Conservation (phyloP, 257 asterid species). For the Lycium ferocissimum region DNA sequence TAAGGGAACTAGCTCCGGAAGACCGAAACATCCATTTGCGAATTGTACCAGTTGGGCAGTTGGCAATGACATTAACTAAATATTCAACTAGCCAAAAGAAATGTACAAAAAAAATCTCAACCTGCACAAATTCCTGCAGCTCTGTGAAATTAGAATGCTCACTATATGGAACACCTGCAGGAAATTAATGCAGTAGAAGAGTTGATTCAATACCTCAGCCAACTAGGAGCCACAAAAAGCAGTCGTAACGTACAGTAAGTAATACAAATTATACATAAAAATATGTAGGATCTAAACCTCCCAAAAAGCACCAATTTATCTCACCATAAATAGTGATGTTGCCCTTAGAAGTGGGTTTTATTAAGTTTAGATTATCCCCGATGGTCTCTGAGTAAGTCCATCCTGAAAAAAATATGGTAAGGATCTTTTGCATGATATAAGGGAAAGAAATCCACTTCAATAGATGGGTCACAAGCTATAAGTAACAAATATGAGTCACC, state of each 20-base stretch:
- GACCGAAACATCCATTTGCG: conserved; percentile 14
- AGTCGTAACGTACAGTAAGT: background rate
- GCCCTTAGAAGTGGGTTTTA: conserved; percentile 39
- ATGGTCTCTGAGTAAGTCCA: conserved; percentile 44
- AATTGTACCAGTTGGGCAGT: background rate
- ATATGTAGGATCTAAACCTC: background rate
- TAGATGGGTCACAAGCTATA: conserved; percentile 8
- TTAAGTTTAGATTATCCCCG: conserved; percentile 35
- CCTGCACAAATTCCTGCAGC: conserved; percentile 46
- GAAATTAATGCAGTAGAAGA: conserved; percentile 20
- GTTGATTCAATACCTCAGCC: background rate
- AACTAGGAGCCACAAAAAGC: background rate
- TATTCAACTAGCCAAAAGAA: background rate
- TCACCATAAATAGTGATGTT: conserved; percentile 43
- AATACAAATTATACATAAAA: background rate
- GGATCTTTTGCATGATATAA: conserved; percentile 11
- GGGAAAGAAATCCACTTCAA: conserved; percentile 7
- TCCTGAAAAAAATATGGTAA: conserved; percentile 26
- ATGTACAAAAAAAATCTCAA: conserved; percentile 15
- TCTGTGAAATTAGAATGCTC: conserved; percentile 46
- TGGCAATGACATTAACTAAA: background rate
- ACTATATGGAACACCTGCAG: conserved; percentile 45
- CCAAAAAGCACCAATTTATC: conserved; percentile 17
- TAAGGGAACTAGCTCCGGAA: conserved; percentile 1
- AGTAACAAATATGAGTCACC: conserved; percentile 29